Conservation (phyloP, 805 yeast genomes). For the Brettanomyces naardenensis region DNA sequence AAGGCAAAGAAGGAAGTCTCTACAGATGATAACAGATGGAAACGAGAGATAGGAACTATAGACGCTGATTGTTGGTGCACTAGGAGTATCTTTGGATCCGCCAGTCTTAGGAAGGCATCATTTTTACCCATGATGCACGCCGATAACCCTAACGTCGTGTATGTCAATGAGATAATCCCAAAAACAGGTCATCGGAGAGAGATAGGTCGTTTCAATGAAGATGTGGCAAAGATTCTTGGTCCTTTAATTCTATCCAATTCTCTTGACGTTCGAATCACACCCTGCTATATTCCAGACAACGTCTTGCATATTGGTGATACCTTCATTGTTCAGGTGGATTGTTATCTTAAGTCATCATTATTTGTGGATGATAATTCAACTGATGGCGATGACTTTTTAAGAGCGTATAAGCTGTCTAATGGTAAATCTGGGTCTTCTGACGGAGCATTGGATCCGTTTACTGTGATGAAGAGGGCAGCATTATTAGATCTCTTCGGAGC, state of each 20-base stretch:
- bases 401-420: not conserved
- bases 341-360: slow-evolving; percentile 33
- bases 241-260: slow-evolving; percentile 33
- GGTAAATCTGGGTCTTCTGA: slow-evolving; percentile 3
- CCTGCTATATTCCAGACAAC: slow-evolving; percentile 45
- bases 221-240: slow-evolving; percentile 53
- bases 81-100: slow-evolving; percentile 40
- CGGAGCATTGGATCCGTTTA: not conserved
- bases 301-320: slow-evolving; percentile 69
- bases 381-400: slow-evolving; percentile 30
- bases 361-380: slow-evolving; percentile 20
- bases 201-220: slow-evolving; percentile 71
- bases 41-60: slow-evolving; percentile 47
- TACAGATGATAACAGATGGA: slow-evolving; percentile 10
- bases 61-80: slow-evolving; percentile 67
- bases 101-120: not conserved
- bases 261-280: slow-evolving; percentile 49
- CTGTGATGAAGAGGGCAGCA: slow-evolving; percentile 5
- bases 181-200: slow-evolving; percentile 35
- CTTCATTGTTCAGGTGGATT: slow-evolving; percentile 61
- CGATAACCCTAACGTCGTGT: slow-evolving; percentile 17
- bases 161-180: slow-evolving; percentile 10
- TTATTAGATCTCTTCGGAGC: slow-evolving; percentile 12
- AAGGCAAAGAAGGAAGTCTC: not conserved
- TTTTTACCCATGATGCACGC: slow-evolving; percentile 5